Evolutionary conservation across 148 eudicot genomes (phyloP).

Genomic region (Fagopyrum tataricum): DNA sequence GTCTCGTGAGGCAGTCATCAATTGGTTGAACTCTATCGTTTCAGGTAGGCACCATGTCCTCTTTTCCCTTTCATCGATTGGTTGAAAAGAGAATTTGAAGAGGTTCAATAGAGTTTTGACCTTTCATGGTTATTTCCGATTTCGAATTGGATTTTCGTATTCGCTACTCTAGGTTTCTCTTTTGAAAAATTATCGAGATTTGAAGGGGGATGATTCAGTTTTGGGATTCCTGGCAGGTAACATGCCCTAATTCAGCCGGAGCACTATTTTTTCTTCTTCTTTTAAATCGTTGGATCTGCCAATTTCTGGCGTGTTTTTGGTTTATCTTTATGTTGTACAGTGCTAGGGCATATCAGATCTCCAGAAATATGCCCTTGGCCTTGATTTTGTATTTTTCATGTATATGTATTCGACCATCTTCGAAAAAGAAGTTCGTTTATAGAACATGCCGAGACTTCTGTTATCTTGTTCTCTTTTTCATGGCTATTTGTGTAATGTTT

Average conservation of each 20-base stretch:
- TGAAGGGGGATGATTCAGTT: not conserved
- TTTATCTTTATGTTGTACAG: not conserved
- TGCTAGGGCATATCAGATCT: not conserved
- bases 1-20: conserved; percentile 60
- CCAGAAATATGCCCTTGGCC: not conserved
- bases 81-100: not conserved
- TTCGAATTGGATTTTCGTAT: not conserved
- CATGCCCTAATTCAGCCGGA: not conserved
- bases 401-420: not conserved
- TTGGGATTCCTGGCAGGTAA: not conserved
- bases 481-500: too few species aligned
- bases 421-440: not conserved
- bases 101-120: not conserved
- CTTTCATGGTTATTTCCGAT: not conserved
- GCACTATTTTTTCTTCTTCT: not conserved
- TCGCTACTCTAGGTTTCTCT: not conserved
- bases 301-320: not conserved
- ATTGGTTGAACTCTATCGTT: conserved; percentile 55
- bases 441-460: not conserved
- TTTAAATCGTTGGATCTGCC: not conserved
- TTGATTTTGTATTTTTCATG: not conserved
- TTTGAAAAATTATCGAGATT: not conserved
- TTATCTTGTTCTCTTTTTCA: not conserved
- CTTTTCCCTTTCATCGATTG: not conserved
- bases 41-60: conserved; percentile 30